These are phyloP conservation scores for Fusarium burgessii DNA, from an alignment of 2,329 filamentous ascomycete species.

Conservation along the genomic window DNA sequence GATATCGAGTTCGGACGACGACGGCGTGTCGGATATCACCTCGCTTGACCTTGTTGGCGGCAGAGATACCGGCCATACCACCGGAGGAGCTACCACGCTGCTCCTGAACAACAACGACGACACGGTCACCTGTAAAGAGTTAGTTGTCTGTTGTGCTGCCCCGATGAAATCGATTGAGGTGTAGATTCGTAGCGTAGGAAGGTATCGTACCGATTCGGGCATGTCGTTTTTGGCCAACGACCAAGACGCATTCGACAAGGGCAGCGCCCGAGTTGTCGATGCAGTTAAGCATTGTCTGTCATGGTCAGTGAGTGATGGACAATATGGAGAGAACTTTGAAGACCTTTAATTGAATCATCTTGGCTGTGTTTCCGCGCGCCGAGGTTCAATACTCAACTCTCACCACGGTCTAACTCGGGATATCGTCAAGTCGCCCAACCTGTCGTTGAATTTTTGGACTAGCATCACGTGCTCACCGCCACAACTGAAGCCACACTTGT, in stretches of 20 bases:
- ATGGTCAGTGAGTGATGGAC: slow-evolving; percentile 14
- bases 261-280: slow-evolving; percentile 99
- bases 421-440: slow-evolving; percentile 26
- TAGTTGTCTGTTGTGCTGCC: neutral
- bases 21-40: slow-evolving; percentile 97
- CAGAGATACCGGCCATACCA: slow-evolving; percentile 76
- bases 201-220: slow-evolving; percentile 82
- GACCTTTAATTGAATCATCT: slow-evolving; percentile 94
- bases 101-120: slow-evolving; percentile 97
- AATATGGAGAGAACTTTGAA: rapidly evolving
- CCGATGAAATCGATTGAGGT: neutral
- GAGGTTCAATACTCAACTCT: slow-evolving; percentile 42
- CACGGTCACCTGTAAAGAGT: slow-evolving; percentile 81
- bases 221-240: slow-evolving; percentile 88
- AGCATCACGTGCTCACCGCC: slow-evolving; percentile 44
- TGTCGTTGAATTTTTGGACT: slow-evolving; percentile 45
- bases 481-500: slow-evolving; percentile 28
- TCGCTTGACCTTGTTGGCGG: slow-evolving; percentile 91
- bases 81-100: slow-evolving; percentile 83
- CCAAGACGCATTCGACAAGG: slow-evolving; percentile 94
- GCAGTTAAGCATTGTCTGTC: slow-evolving; percentile 95
- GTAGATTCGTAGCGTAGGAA: neutral
- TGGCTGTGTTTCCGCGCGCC: slow-evolving; percentile 52
- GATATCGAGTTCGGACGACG: slow-evolving; percentile 90
- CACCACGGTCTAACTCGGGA: slow-evolving; percentile 34